A percentile compares a stretch with the other conserved stretches of the same genome.
These are phyloP conservation scores for Shiraia bambusicola DNA, from an alignment of 2,329 filamentous ascomycete genomes.

Conservation along the genomic window DNA sequence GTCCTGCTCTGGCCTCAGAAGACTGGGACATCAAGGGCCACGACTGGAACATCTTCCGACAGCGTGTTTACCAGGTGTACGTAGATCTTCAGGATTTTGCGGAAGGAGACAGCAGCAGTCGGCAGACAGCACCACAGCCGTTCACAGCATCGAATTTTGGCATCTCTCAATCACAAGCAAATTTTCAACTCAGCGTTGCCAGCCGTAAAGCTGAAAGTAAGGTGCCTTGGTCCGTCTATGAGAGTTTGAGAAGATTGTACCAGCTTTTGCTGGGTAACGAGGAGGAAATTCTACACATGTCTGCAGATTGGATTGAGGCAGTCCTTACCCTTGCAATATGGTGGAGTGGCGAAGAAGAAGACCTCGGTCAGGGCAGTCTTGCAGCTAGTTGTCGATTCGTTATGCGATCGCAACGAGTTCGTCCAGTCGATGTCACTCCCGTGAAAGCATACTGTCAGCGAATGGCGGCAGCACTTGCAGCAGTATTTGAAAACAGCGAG, in stretches of 20 bases:
- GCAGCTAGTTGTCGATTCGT: conserved; percentile 49
- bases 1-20: conserved; percentile 64
- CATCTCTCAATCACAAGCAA: conserved; percentile 51
- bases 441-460: conserved; percentile 72
- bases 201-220: conserved; percentile 76
- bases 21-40: conserved; percentile 82
- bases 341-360: conserved; percentile 78
- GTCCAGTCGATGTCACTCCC: conserved; percentile 55
- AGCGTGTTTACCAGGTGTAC: conserved; percentile 68
- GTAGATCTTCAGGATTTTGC: conserved; percentile 75
- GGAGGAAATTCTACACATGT: conserved; percentile 71
- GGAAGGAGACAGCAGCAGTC: conserved; percentile 65
- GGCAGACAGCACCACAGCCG: conserved; percentile 45
- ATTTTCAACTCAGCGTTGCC: conserved; percentile 65
- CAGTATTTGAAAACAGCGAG: conserved; percentile 65
- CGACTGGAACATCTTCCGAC: conserved; percentile 83
- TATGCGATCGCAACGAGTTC: conserved; percentile 44
- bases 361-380: conserved; percentile 46
- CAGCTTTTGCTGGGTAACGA: conserved; percentile 75
- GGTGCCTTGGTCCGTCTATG: conserved; percentile 87
- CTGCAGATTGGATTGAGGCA: conserved; percentile 92
- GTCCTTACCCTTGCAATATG: conserved; percentile 80
- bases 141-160: conserved; percentile 48
- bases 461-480: conserved; percentile 68
- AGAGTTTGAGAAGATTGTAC: conserved; percentile 79